phyloP scores from a whole-genome alignment of 2,329 filamentous ascomycete species.

The Fusarium redolens region DNA sequence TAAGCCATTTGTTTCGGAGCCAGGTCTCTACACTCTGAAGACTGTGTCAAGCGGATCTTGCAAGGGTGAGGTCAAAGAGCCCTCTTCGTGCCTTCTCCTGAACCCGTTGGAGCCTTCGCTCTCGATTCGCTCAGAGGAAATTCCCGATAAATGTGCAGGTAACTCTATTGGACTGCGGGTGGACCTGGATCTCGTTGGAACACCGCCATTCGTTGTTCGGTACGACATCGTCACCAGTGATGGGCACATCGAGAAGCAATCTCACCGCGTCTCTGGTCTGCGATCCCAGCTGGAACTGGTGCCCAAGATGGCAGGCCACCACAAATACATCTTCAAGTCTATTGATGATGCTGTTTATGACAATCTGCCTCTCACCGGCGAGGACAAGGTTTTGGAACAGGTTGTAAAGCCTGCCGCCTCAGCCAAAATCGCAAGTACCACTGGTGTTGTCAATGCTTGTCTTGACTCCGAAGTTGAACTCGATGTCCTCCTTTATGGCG shows the following conservation, averaged over 20 bases:
- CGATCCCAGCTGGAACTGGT: slow-evolving; percentile 87
- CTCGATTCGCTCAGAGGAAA: slow-evolving; percentile 78
- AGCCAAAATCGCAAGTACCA: slow-evolving; percentile 72
- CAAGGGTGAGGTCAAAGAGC: slow-evolving; percentile 88
- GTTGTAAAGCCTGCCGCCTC: slow-evolving; percentile 93
- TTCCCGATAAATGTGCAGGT: slow-evolving; percentile 94
- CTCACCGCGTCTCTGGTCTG: slow-evolving; percentile 73
- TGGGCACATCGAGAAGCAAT: slow-evolving; percentile 65
- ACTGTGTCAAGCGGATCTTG: slow-evolving; percentile 85
- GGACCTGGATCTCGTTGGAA: slow-evolving; percentile 89
- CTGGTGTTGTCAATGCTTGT: slow-evolving; percentile 74
- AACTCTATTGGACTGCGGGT: slow-evolving; percentile 92
- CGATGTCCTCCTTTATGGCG: slow-evolving; percentile 80
- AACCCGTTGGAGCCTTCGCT: slow-evolving; percentile 91
- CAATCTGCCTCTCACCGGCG: slow-evolving; percentile 69
- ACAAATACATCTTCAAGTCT: slow-evolving; percentile 85
- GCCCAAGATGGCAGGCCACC: slow-evolving; percentile 83
- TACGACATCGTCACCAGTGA: slow-evolving; percentile 77
- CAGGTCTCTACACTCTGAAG: slow-evolving; percentile 88
- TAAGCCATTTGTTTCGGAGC: slow-evolving; percentile 75
- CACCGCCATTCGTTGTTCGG: slow-evolving; percentile 86
- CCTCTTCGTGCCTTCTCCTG: slow-evolving; percentile 89
- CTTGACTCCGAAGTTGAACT: slow-evolving; percentile 84
- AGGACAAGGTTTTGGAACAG: slow-evolving; percentile 78
- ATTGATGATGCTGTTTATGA: slow-evolving; percentile 87